A percentile compares a stretch with the other conserved stretches of the same genome.
These are phyloP conservation scores for Terfezia claveryi DNA, from an alignment of 495 filamentous ascomycete species.

Conservation along the genomic window DNA sequence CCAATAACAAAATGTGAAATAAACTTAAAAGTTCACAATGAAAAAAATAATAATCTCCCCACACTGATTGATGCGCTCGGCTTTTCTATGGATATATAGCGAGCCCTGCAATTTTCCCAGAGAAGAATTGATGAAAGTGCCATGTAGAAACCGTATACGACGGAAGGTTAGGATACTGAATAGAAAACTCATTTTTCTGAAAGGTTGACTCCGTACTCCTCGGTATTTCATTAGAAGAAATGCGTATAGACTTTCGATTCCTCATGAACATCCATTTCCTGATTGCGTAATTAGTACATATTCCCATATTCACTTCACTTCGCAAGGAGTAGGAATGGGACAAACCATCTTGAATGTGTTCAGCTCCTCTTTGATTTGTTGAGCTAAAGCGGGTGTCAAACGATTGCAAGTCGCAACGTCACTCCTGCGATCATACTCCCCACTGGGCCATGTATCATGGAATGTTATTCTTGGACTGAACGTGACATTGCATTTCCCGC, in stretches of 20 bases:
- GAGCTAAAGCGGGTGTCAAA: constrained; percentile 84
- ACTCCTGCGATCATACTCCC: constrained; percentile 87
- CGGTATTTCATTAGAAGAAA: constrained; percentile 54
- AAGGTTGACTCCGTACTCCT: constrained; percentile 6
- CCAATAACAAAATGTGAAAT: constrained; percentile 11
- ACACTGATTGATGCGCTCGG: too few species aligned
- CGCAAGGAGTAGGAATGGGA: neutral
- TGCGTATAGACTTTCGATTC: constrained; percentile 97
- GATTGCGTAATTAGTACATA: constrained; percentile 20
- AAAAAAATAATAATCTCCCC: constrained; percentile 3
- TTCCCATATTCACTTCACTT: neutral
- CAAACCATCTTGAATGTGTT: constrained; percentile 98
- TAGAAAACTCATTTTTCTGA: constrained; percentile 7
- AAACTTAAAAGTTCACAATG: constrained; percentile 9
- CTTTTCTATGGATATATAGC: too few species aligned
- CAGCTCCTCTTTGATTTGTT: constrained; percentile 98
- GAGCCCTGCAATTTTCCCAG: too few species aligned
- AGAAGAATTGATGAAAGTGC: too few species aligned
- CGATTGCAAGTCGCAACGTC: constrained; percentile 97
- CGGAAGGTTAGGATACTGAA: constrained; percentile 1
- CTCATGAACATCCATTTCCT: constrained; percentile 99
- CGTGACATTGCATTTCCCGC: constrained; percentile 46
- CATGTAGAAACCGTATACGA: too few species aligned
- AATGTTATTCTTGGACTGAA: constrained; percentile 90
- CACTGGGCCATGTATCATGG: constrained; percentile 85